A percentile compares a stretch with the other conserved stretches of the same genome.
These are phyloP conservation scores for Zygosaccharomyces rouxii DNA, from an alignment of 805 yeast genomes.

Conservation along the genomic window DNA sequence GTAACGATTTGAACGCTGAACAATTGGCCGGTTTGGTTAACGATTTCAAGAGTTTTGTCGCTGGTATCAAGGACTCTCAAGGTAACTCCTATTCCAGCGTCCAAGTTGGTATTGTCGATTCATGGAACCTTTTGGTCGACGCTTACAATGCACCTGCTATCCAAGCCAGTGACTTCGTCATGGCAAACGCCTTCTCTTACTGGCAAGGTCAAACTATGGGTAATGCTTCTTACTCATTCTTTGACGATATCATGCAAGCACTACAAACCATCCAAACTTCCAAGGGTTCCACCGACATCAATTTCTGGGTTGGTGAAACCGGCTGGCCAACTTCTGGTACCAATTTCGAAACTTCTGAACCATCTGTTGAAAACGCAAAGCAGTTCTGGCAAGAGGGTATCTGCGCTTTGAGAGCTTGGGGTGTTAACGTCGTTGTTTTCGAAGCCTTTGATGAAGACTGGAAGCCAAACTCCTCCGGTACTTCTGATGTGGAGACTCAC, in stretches of 20 bases:
- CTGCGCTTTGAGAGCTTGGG: constrained; percentile 95
- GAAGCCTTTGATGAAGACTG: constrained; percentile 96
- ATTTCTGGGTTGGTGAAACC: constrained; percentile 95
- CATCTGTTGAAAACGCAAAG: constrained; percentile 69
- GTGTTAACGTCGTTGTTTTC: constrained; percentile 84
- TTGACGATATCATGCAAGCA: constrained; percentile 97
- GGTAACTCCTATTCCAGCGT: constrained; percentile 70
- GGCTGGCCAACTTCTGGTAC: constrained; percentile 95
- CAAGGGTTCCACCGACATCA: constrained; percentile 82
- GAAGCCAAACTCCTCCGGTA: constrained; percentile 90
- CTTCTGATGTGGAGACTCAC: constrained; percentile 81
- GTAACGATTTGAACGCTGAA: constrained; percentile 75
- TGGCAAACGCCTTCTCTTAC: constrained; percentile 95
- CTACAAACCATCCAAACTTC: constrained; percentile 78
- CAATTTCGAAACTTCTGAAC: constrained; percentile 58
- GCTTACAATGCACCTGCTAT: constrained; percentile 68
- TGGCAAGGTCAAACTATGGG: constrained; percentile 93
- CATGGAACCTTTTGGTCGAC: constrained; percentile 90
- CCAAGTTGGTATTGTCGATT: constrained; percentile 91
- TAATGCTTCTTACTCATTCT: constrained; percentile 86
- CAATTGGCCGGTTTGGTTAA: constrained; percentile 65
- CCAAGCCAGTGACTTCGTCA: constrained; percentile 75
- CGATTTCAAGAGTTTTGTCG: constrained; percentile 56
- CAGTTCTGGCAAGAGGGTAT: constrained; percentile 82
- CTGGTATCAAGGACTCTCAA: constrained; percentile 65